Base-by-base conservation (phyloP, 176 grass and related monocot species). In the Luzula sylvatica region DNA sequence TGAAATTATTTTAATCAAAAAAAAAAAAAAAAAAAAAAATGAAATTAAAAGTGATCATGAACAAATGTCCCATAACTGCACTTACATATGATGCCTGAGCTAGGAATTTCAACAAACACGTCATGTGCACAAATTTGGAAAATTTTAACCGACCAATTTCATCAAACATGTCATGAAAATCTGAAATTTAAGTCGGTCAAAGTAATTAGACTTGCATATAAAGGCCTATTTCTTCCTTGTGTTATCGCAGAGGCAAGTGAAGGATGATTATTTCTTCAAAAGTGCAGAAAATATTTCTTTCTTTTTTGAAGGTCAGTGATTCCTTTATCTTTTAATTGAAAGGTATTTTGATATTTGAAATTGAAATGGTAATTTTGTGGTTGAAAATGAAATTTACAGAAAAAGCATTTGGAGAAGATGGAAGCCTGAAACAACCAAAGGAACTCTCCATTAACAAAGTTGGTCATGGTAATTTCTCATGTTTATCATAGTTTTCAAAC, bases 381-480 rank as follows among this genome's bases (percentile, higher is more conserved):
- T n/a, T 38, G 22, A 38, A 45, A 11, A 51, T 30, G 25, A 23
- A 48, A 52, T 13, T 73, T 56, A 54, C 69, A 96, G 85, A 96
- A 52, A 96, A 89, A 53, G 81, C 92, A 61, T 89, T 68, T 61
- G 92, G 85, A 63, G 84, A 80, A 40, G 74, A 89, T 74, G 92
- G 92, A 61, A 76, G 32, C 49, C 74, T 96, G 77, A 84, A 82
- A 54, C 90, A 89, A 61, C 55, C 77, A 55, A 96, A 89, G 53
- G 84, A 96, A 71, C 67, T 96, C 40, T 96, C 90, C 45, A 96
- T 96, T 49, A 96, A 89, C 71, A 96, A 89, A 86, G 84, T 89
- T 53, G 84, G 90, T 13, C 90, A 96, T 38, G 90, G 84, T 96
- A 70, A 79, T 65, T 38, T 62, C 20, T 72, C 12, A 18, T 28